Conservation (phyloP, 2,329 filamentous ascomycete species). For the Xylariaceae sp. region DNA sequence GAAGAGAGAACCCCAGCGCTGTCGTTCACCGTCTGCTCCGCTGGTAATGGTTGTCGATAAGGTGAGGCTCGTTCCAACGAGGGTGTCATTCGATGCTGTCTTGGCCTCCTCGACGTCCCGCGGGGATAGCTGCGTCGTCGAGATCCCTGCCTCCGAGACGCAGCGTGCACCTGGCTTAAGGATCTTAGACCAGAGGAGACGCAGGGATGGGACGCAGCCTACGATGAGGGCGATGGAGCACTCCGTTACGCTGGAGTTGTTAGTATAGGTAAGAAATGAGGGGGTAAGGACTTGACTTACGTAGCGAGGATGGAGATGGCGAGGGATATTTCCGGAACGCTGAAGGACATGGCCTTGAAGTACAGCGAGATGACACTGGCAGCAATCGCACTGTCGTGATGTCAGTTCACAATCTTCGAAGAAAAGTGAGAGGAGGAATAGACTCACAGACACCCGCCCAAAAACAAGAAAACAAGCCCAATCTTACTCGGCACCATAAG, state of each 20-base stretch:
- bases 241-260: conserved; percentile 4
- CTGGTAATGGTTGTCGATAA: no score
- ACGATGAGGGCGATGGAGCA: conserved; percentile 18
- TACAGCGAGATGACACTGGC: conserved; percentile 15
- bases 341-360: conserved; percentile 13
- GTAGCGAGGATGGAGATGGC: conserved; percentile 18
- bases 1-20: no score
- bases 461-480: conserved; percentile 16
- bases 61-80: not conserved
- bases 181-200: conserved; percentile 19
- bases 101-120: conserved; percentile 3
- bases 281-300: conserved; percentile 2
- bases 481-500: conserved; percentile 12
- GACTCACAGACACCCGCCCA: conserved; percentile 18
- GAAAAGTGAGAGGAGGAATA: not conserved
- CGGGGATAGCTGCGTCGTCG: not conserved
- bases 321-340: conserved; percentile 7
- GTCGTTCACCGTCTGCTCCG: no score
- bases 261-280: not conserved
- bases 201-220: conserved; percentile 17
- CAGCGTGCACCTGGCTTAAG: conserved; percentile 8
- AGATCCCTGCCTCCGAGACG: not conserved
- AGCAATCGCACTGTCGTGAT: conserved; percentile 11
- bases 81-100: not conserved
- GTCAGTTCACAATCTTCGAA: not conserved